A percentile compares a stretch with the other conserved stretches of the same genome.
Evolutionary conservation across 805 yeast species (phyloP).

Genomic region (Candida multigemmis): DNA sequence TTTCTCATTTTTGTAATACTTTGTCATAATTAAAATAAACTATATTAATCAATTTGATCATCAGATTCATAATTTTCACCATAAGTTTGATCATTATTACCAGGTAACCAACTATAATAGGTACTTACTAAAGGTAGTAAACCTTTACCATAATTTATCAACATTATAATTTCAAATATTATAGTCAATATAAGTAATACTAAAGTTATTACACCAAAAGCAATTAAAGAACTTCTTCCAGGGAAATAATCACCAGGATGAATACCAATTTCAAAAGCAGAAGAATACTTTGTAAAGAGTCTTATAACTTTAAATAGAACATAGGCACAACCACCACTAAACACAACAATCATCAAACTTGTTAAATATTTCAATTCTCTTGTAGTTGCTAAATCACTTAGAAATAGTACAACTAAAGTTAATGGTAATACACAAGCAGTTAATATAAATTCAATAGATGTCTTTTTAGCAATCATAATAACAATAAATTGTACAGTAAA

Average conservation of each 20-base stretch:
- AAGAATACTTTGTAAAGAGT: conserved; percentile 33
- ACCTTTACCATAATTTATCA: conserved; percentile 11
- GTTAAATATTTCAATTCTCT: conserved; percentile 22
- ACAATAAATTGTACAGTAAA: conserved; percentile 42
- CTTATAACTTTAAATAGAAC: conserved; percentile 38
- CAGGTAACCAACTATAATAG: conserved; percentile 5
- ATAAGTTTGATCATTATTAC: conserved; percentile 1
- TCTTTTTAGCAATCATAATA: conserved; percentile 27
- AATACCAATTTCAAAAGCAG: conserved; percentile 19
- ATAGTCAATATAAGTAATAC: conserved; percentile 28
- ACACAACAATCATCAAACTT: conserved; percentile 16
- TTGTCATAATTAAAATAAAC: conserved; percentile 1
- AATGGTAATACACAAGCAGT: conserved; percentile 38
- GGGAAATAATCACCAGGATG: conserved; percentile 30
- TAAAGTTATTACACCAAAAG: conserved; percentile 36
- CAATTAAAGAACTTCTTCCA: conserved; percentile 34
- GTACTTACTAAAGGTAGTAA: conserved; percentile 8
- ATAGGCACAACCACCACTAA: conserved; percentile 33
- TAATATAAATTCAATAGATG: conserved; percentile 34
- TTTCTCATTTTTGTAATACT: too few species aligned
- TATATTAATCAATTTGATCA: conserved; percentile 2
- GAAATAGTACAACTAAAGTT: conserved; percentile 26
- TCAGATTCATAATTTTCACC: neutral
- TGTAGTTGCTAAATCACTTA: conserved; percentile 26
- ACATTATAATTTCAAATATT: conserved; percentile 7